Conservation (phyloP, 1,284 basidiomycete genomes). For the Papiliotrema flavescens region DNA sequence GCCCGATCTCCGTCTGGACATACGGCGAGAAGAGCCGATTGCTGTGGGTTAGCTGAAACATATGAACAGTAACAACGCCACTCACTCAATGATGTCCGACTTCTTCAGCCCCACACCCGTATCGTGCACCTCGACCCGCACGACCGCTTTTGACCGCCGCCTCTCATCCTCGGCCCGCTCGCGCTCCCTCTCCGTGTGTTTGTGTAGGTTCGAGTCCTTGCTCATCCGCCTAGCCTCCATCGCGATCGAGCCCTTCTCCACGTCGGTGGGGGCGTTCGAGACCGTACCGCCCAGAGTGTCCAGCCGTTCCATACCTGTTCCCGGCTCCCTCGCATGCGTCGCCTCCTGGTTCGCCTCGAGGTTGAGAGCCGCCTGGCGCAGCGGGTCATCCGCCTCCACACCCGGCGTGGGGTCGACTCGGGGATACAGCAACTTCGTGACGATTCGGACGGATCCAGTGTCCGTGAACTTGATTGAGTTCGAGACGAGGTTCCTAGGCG, state of each 20-base stretch:
- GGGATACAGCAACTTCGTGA: slow-evolving; percentile 45
- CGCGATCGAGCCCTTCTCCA: slow-evolving; percentile 32
- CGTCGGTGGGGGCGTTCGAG: slow-evolving; percentile 7
- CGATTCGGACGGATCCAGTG: slow-evolving; percentile 52
- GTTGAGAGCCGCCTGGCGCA: slow-evolving; percentile 27
- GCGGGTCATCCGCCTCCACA: slow-evolving; percentile 28
- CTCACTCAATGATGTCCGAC: slow-evolving; percentile 68
- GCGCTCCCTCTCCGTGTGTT: slow-evolving; percentile 1
- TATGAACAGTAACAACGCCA: background rate
- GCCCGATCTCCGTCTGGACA: slow-evolving; percentile 56
- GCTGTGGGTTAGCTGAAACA: slow-evolving; percentile 7
- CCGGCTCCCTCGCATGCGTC: slow-evolving; percentile 22
- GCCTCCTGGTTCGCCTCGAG: slow-evolving; percentile 21
- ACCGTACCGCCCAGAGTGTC: background rate
- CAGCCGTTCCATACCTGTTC: slow-evolving; percentile 1
- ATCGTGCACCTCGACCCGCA: slow-evolving; percentile 75
- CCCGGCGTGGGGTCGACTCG: slow-evolving; percentile 33
- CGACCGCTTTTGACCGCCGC: slow-evolving; percentile 49
- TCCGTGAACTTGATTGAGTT: slow-evolving; percentile 66
- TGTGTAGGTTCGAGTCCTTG: background rate
- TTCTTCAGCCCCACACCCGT: slow-evolving; percentile 72
- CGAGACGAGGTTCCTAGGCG: slow-evolving; percentile 44
- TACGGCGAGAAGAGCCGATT: slow-evolving; percentile 47
- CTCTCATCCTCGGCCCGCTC: slow-evolving; percentile 17
- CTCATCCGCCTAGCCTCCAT: slow-evolving; percentile 17